Evolutionary conservation across 176 grass and related monocot species (phyloP).

Genomic region (Guadua angustifolia): DNA sequence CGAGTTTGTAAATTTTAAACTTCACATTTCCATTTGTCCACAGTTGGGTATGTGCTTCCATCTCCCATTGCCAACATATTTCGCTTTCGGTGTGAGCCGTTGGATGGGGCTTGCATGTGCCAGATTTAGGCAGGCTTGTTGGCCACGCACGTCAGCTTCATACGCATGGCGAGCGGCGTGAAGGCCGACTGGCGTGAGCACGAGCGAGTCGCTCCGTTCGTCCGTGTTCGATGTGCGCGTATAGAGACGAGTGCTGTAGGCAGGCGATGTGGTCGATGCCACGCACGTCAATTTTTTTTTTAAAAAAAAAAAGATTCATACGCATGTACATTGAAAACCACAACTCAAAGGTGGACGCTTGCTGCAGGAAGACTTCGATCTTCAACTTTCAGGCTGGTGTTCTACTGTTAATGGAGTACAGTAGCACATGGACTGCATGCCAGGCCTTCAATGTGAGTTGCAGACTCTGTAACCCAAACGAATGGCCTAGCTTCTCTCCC

Average conservation of each 20-base stretch:
- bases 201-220: too few species aligned
- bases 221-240: too few species aligned
- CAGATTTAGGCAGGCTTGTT: background rate
- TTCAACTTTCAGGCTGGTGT: background rate
- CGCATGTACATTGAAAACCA: background rate
- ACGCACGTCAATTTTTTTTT: too few species aligned
- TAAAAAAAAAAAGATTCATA: too few species aligned
- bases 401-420: constrained; percentile 18
- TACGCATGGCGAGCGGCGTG: too few species aligned
- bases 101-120: background rate
- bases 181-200: too few species aligned
- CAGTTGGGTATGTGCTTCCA: too few species aligned
- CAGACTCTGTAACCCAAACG: background rate
- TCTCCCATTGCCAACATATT: background rate
- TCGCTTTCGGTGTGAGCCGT: background rate
- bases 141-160: background rate
- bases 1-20: too few species aligned
- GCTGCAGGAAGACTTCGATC: background rate
- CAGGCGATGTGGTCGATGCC: too few species aligned
- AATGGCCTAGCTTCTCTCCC: background rate
- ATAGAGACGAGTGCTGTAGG: too few species aligned
- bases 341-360: background rate
- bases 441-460: constrained; percentile 39
- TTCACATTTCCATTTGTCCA: too few species aligned
- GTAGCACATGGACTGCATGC: constrained; percentile 34